Percentiles rank a stretch among this genome's conserved stretches.
Conservation (phyloP, 2,329 filamentous ascomycete species). For the Verticillium tricorpus region DNA sequence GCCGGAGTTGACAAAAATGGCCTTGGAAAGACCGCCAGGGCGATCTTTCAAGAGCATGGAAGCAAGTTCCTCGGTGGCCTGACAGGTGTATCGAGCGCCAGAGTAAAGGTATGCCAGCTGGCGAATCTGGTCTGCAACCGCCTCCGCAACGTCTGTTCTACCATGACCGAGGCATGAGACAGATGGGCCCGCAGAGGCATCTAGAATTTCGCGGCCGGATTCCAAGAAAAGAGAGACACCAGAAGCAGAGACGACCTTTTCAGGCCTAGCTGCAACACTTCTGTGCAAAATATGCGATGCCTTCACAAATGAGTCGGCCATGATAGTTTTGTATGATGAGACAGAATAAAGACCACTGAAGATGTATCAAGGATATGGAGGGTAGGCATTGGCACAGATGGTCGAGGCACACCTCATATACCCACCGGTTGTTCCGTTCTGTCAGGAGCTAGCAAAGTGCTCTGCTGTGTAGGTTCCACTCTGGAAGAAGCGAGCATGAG, state of each 20-base stretch:
- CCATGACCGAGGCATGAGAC: slow-evolving; percentile 4
- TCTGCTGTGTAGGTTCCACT: too few species aligned
- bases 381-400: too few species aligned
- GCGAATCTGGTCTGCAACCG: slow-evolving; percentile 1
- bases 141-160: slow-evolving; percentile 1
- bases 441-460: too few species aligned
- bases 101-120: slow-evolving; percentile 10
- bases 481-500: too few species aligned
- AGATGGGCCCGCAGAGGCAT: slow-evolving; percentile 4
- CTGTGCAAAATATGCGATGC: too few species aligned
- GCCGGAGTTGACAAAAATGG: slow-evolving; percentile 8
- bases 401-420: too few species aligned
- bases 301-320: too few species aligned
- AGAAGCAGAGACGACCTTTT: background rate
- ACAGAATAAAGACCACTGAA: too few species aligned
- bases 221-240: slow-evolving; percentile 1
- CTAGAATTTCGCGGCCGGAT: slow-evolving; percentile 3
- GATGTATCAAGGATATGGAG: too few species aligned
- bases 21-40: slow-evolving; percentile 8
- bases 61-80: slow-evolving; percentile 6
- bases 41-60: background rate
- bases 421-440: too few species aligned
- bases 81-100: slow-evolving; percentile 5
- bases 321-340: too few species aligned
- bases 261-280: background rate